These are phyloP conservation scores for Geoglossum cookeanum DNA, from an alignment of 2,329 filamentous ascomycete genomes.

Conservation along the genomic window DNA sequence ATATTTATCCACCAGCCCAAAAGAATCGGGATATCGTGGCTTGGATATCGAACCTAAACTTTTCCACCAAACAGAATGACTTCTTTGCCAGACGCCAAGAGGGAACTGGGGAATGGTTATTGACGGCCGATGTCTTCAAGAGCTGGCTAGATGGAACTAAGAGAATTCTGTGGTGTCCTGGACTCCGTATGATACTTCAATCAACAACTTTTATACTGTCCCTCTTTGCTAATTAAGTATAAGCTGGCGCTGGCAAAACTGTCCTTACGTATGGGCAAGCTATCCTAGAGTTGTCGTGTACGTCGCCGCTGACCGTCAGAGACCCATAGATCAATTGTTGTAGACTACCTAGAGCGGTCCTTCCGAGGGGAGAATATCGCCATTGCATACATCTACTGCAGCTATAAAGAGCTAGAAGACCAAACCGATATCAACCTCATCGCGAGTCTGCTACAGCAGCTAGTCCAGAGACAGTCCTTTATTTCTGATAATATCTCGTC, in stretches of 20 bases:
- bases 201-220: background rate
- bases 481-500: background rate
- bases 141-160: background rate
- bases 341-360: background rate
- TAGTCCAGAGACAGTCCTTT: background rate
- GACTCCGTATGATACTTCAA: background rate
- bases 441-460: background rate
- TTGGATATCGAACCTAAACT: background rate
- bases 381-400: background rate
- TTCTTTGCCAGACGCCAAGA: background rate
- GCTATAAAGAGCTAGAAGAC: background rate
- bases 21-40: background rate
- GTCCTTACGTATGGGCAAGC: background rate
- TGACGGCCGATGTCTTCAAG: background rate
- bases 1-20: background rate
- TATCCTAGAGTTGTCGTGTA: background rate
- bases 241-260: constrained; percentile 3
- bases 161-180: constrained; percentile 2
- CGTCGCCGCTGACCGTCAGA: too few relatives aligned
- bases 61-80: background rate
- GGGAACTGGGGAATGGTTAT: background rate
- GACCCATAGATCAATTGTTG: background rate
- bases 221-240: background rate
- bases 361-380: background rate
- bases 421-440: background rate